A percentile compares a stretch with the other conserved stretches of the same genome.
phyloP scores from a whole-genome alignment of 345 rosid genomes.

The Eucalyptus camaldulensis region DNA sequence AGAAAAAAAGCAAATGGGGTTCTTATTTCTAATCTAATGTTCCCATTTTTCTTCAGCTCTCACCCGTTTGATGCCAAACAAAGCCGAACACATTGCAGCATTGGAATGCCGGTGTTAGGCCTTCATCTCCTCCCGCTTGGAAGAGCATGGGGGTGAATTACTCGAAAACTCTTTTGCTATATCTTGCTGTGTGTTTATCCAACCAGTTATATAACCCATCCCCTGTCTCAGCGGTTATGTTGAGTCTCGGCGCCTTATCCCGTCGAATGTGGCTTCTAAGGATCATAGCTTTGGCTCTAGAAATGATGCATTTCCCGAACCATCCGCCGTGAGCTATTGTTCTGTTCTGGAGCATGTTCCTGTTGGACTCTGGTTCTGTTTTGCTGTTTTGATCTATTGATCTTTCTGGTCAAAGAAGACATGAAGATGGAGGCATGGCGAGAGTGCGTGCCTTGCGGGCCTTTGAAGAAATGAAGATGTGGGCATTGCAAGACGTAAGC shows the following conservation, averaged over 20 bases:
- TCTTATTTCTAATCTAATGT: neutral
- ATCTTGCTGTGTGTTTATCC: neutral
- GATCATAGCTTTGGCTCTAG: neutral
- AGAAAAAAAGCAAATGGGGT: neutral
- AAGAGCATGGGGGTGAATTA: neutral
- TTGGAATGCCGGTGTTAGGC: neutral
- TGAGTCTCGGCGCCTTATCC: neutral
- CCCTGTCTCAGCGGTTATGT: neutral
- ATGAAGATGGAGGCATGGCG: neutral
- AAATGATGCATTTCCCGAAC: neutral
- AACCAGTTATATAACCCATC: neutral
- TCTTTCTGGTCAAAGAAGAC: neutral
- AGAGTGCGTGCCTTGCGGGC: neutral
- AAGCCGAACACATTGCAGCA: neutral
- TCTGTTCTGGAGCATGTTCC: neutral
- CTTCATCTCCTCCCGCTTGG: neutral
- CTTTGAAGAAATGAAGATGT: neutral
- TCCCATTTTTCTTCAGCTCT: neutral
- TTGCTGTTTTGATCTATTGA: neutral
- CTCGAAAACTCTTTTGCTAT: neutral
- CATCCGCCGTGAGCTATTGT: neutral
- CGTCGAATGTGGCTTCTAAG: neutral
- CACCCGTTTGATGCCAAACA: neutral
- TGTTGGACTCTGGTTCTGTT: neutral
- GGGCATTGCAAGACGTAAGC: neutral